phyloP scores from a whole-genome alignment of 345 rosid genomes.

The Brassica rapa region DNA sequence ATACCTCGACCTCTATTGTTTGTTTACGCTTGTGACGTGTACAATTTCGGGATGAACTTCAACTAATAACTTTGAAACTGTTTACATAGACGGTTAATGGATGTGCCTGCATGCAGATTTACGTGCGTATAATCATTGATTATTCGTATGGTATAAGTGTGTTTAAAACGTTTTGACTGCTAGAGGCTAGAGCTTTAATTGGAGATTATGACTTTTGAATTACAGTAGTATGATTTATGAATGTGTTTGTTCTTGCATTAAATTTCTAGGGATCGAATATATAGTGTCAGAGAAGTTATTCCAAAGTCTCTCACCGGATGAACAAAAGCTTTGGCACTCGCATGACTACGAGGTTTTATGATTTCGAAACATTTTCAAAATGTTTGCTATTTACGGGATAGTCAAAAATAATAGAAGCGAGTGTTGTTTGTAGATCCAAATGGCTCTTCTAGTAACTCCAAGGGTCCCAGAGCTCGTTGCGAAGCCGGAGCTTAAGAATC shows the following conservation, averaged over 20 bases:
- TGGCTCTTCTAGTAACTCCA: constrained; percentile 68
- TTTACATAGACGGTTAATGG: not conserved
- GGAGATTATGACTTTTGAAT: not conserved
- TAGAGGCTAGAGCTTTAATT: not conserved
- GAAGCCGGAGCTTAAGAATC: constrained; percentile 61
- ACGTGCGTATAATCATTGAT: not conserved
- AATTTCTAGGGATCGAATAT: constrained; percentile 64
- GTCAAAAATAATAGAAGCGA: not conserved
- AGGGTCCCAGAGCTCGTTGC: constrained; percentile 63
- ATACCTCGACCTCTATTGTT: not conserved
- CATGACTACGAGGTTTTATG: constrained; percentile 76
- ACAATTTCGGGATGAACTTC: not conserved
- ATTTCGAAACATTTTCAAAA: not conserved
- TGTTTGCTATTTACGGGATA: not conserved
- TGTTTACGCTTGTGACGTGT: not conserved
- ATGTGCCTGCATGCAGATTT: not conserved
- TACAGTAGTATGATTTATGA: not conserved
- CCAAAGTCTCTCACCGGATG: constrained; percentile 59
- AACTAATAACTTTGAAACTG: not conserved
- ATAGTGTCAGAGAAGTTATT: constrained; percentile 64
- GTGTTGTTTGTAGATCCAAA: constrained; percentile 51
- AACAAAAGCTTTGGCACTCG: constrained; percentile 89
- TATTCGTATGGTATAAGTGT: too few relatives aligned
- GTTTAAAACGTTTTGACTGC: too few relatives aligned
- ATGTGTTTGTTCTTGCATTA: not conserved